Evolutionary conservation across 176 grass and related monocot genomes (phyloP).

Genomic region (Eleusine indica): DNA sequence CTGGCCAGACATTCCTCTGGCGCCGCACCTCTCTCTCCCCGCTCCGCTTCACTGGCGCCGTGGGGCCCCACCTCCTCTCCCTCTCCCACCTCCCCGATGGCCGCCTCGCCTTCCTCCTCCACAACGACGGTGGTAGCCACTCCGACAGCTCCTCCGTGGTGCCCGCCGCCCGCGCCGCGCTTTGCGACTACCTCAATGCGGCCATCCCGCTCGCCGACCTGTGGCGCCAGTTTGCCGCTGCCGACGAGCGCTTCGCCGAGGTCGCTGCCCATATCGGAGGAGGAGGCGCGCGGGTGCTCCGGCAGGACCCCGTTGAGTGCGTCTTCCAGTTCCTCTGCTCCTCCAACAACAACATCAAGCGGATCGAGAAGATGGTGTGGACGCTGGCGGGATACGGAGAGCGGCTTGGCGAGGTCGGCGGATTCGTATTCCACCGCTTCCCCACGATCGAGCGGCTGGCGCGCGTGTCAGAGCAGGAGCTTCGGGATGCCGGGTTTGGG

Average conservation of each 20-base stretch:
- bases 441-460: constrained; percentile 71
- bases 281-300: constrained; percentile 69
- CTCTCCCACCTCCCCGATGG: constrained; percentile 62
- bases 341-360: constrained; percentile 92
- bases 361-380: constrained; percentile 97
- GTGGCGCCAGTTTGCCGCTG: constrained; percentile 67
- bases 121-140: constrained; percentile 4
- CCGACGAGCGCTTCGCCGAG: constrained; percentile 70
- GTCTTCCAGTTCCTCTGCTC: constrained; percentile 97
- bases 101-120: constrained; percentile 65
- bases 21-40: constrained; percentile 60
- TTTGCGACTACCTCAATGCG: constrained; percentile 75
- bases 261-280: constrained; percentile 52
- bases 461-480: constrained; percentile 69
- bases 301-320: constrained; percentile 91
- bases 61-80: constrained; percentile 79
- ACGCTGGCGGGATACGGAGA: constrained; percentile 66
- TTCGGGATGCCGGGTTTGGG: constrained; percentile 87
- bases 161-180: constrained; percentile 39
- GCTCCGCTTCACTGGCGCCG: constrained; percentile 71
- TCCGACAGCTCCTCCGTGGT: constrained; percentile 4
- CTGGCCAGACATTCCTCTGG: constrained; percentile 91
- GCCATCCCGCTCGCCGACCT: constrained; percentile 74
- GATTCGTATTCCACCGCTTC: constrained; percentile 78
- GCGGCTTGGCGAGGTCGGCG: constrained; percentile 68